Percentiles rank a stretch among this genome's conserved stretches.
These are phyloP conservation scores for Gymnopilus dilepis DNA, from an alignment of 768 basidiomycete genomes.

Conservation along the genomic window DNA sequence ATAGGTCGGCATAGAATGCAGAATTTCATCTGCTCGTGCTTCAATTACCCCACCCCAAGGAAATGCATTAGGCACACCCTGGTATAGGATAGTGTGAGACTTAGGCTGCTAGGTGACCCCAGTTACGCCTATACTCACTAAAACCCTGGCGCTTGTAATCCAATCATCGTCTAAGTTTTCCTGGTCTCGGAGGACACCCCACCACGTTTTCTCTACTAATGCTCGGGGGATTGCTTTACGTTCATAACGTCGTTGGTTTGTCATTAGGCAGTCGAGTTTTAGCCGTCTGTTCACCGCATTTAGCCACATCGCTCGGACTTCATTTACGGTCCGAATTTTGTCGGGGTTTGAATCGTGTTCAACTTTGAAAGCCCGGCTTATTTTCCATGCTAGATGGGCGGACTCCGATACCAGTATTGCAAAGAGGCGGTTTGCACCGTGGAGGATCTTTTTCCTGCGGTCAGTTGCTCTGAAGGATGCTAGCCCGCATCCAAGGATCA, in stretches of 20 bases:
- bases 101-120: no score
- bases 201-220: no score
- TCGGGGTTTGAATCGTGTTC: constrained; percentile 10
- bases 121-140: no score
- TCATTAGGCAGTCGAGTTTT: constrained; percentile 21
- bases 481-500: constrained; percentile 26
- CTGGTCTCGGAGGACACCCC: no score
- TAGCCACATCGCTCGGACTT: constrained; percentile 22
- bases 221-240: no score
- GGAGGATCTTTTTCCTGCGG: neutral
- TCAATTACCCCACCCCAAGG: no score
- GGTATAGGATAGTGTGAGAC: no score
- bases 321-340: neutral
- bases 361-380: constrained; percentile 32
- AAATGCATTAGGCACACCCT: no score
- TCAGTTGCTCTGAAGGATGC: neutral
- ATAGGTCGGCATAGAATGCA: no score
- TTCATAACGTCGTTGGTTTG: constrained; percentile 2
- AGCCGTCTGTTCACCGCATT: constrained; percentile 19
- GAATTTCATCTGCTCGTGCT: no score
- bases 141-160: no score
- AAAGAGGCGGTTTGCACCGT: constrained; percentile 22
- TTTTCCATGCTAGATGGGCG: constrained; percentile 36
- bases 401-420: constrained; percentile 34
- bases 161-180: no score